Percentiles rank a stretch among this genome's conserved stretches.
These are phyloP conservation scores for Rhexocercosporidium sp. DNA, from an alignment of 2,329 filamentous ascomycete species.

Conservation along the genomic window DNA sequence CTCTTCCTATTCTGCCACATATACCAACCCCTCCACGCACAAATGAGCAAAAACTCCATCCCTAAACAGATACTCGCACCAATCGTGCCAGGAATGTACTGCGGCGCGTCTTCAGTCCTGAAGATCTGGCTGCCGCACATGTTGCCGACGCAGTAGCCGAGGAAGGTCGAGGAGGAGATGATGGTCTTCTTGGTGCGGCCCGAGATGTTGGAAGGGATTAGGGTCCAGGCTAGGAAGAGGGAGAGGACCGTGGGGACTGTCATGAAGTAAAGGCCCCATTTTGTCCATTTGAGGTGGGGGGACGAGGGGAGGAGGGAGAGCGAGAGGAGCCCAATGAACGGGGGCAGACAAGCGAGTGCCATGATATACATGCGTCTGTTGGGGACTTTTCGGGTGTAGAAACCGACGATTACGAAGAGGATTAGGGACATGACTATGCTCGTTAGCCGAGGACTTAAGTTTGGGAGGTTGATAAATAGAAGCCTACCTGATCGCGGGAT, in stretches of 20 bases:
- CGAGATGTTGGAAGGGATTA: constrained; percentile 66
- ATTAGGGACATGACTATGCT: constrained; percentile 37
- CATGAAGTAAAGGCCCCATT: constrained; percentile 51
- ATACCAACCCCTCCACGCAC: constrained; percentile 28
- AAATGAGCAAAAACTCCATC: constrained; percentile 14
- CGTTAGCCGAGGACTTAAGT: not conserved
- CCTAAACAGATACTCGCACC: constrained; percentile 22
- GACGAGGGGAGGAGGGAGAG: constrained; percentile 44
- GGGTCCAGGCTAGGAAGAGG: constrained; percentile 42
- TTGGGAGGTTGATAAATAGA: not conserved
- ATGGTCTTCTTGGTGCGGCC: constrained; percentile 69
- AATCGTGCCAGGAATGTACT: constrained; percentile 49
- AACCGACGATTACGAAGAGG: constrained; percentile 42
- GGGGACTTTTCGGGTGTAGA: constrained; percentile 40
- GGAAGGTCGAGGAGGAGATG: constrained; percentile 66
- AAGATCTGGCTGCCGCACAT: constrained; percentile 70
- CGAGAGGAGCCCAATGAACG: constrained; percentile 44
- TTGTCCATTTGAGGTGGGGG: constrained; percentile 43
- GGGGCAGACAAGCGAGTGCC: constrained; percentile 39
- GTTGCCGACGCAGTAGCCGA: constrained; percentile 64
- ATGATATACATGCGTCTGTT: constrained; percentile 43
- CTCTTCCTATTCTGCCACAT: constrained; percentile 31
- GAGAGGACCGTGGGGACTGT: constrained; percentile 65
- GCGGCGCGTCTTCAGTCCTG: constrained; percentile 58
- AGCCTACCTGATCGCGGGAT: constrained; percentile 50